Percentiles rank a stretch among this genome's conserved stretches.
These are phyloP conservation scores for Micromonas commoda DNA, from an alignment of 139 green algal species.

Conservation along the genomic window DNA sequence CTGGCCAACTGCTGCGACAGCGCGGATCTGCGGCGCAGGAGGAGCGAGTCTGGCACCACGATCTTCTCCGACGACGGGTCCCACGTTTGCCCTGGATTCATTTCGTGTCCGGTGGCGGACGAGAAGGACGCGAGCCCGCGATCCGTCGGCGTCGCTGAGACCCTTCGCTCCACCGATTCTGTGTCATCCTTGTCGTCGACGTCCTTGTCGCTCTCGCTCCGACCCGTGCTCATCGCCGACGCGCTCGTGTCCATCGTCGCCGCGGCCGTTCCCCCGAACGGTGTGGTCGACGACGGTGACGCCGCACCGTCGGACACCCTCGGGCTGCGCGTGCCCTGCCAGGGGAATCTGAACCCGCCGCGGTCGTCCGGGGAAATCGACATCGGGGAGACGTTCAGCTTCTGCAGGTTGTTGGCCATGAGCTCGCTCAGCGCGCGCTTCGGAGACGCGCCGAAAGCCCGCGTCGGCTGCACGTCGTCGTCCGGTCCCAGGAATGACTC, in stretches of 20 bases:
- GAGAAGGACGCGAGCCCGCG: too few relatives aligned
- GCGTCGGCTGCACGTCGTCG: not conserved
- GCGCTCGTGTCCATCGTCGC: not conserved
- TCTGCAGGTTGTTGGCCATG: not conserved
- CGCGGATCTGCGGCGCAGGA: not conserved
- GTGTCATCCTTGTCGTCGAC: not conserved
- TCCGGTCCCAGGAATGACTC: too few relatives aligned
- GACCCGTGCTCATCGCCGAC: not conserved
- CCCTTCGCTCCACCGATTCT: not conserved
- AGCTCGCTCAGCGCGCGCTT: not conserved
- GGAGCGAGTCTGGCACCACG: not conserved
- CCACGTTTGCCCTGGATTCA: too few relatives aligned
- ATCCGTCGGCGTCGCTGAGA: too few relatives aligned
- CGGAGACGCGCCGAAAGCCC: not conserved
- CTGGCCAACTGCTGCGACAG: not conserved
- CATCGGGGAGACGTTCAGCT: not conserved
- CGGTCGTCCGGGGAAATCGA: not conserved
- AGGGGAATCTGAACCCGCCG: too few relatives aligned
- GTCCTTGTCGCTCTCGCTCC: too few relatives aligned
- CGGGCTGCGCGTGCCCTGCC: too few relatives aligned
- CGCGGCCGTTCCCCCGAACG: not conserved
- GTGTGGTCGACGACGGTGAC: not conserved
- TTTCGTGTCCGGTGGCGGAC: too few relatives aligned
- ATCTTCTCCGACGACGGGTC: too few relatives aligned
- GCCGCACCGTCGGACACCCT: not conserved